These are phyloP conservation scores for Xylaria venustula DNA, from an alignment of 495 filamentous ascomycete genomes.

Conservation along the genomic window DNA sequence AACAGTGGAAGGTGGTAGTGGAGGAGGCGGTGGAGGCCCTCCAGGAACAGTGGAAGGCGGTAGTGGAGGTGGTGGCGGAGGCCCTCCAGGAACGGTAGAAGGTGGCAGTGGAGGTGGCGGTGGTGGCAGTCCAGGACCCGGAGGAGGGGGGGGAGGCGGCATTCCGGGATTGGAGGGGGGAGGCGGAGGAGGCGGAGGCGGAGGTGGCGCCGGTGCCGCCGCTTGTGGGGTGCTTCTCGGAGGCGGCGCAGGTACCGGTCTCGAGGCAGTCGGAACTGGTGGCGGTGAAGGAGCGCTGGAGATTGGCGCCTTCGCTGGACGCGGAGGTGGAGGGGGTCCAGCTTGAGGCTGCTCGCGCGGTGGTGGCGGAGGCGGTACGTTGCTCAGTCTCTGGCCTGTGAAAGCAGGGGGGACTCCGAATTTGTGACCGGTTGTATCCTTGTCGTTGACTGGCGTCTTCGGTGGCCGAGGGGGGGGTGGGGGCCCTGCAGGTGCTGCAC, in stretches of 20 bases:
- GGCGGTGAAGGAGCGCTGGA: slow-evolving; percentile 61
- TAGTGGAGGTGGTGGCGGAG: slow-evolving; percentile 56
- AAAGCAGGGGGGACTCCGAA: slow-evolving; percentile 86
- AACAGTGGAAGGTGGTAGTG: slow-evolving; percentile 52
- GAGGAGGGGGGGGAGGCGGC: slow-evolving; percentile 42
- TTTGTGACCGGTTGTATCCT: slow-evolving; percentile 45
- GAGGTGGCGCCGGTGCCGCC: slow-evolving; percentile 36
- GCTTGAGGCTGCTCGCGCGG: slow-evolving; percentile 52
- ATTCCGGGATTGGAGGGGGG: slow-evolving; percentile 18
- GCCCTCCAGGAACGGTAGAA: slow-evolving; percentile 42
- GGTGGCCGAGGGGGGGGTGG: slow-evolving; percentile 85
- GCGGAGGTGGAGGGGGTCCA: slow-evolving; percentile 31
- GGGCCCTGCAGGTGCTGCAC: slow-evolving; percentile 60
- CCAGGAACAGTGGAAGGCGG: slow-evolving; percentile 46
- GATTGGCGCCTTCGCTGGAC: slow-evolving; percentile 58
- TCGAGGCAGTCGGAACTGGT: slow-evolving; percentile 32
- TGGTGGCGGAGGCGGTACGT: slow-evolving; percentile 70
- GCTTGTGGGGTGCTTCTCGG: slow-evolving; percentile 33
- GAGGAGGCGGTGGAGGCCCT: slow-evolving; percentile 52
- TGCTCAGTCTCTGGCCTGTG: slow-evolving; percentile 56
- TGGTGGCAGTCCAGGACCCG: slow-evolving; percentile 41
- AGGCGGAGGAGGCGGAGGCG: slow-evolving; percentile 38
- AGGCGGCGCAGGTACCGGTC: slow-evolving; percentile 32
- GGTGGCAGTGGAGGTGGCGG: slow-evolving; percentile 58
- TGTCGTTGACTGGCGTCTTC: slow-evolving; percentile 78